A percentile compares a stretch with the other conserved stretches of the same genome.
These are phyloP conservation scores for Ephemerocybe angulata DNA, from an alignment of 768 basidiomycete species.

Conservation along the genomic window DNA sequence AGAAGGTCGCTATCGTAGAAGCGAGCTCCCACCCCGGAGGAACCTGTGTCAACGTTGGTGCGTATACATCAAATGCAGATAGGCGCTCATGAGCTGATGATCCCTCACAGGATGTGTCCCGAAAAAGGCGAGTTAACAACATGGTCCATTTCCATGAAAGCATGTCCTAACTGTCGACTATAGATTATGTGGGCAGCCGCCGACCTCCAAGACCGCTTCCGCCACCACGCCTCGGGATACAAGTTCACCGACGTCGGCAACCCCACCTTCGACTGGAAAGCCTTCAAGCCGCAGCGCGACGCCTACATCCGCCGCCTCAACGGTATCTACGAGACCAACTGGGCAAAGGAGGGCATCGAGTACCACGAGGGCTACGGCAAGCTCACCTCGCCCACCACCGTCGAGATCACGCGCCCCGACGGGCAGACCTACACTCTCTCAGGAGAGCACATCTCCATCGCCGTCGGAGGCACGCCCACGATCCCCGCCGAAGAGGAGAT, in stretches of 20 bases:
- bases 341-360: slow-evolving; percentile 83
- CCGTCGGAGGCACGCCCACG: slow-evolving; percentile 83
- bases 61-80: slow-evolving; percentile 24
- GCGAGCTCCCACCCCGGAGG: slow-evolving; percentile 74
- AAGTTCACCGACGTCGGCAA: slow-evolving; percentile 58
- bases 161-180: slow-evolving; percentile 5
- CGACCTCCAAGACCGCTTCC: slow-evolving; percentile 81
- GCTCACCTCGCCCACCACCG: slow-evolving; percentile 62
- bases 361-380: slow-evolving; percentile 76
- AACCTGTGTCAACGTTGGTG: slow-evolving; percentile 97
- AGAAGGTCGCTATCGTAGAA: slow-evolving; percentile 91
- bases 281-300: slow-evolving; percentile 92
- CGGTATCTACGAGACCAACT: slow-evolving; percentile 87
- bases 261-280: slow-evolving; percentile 80
- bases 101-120: slow-evolving; percentile 79
- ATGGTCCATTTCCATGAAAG: not conserved
- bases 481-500: slow-evolving; percentile 75
- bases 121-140: slow-evolving; percentile 70
- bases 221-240: slow-evolving; percentile 70
- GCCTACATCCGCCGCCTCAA: slow-evolving; percentile 90
- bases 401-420: slow-evolving; percentile 71
- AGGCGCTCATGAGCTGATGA: not conserved
- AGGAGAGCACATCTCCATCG: slow-evolving; percentile 76
- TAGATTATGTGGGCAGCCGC: slow-evolving; percentile 99
- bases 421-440: slow-evolving; percentile 68